A percentile compares a stretch with the other conserved stretches of the same genome.
phyloP scores from a whole-genome alignment of 495 filamentous ascomycete species.

The Chaetomium fimeti region DNA sequence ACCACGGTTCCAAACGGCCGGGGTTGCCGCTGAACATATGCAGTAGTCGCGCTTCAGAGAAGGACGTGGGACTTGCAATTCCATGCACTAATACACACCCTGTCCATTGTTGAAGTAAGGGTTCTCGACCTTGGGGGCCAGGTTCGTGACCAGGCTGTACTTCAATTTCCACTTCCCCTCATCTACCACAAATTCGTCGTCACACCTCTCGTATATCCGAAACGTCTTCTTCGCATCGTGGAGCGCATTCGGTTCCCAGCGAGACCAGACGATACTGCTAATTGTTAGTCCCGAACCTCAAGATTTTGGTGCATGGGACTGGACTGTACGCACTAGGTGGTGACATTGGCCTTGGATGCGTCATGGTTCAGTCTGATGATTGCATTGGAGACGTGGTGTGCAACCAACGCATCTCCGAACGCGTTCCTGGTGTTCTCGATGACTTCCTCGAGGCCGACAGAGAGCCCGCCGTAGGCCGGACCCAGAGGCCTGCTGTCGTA shows the following conservation, averaged over 20 bases:
- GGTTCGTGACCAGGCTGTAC: conserved; percentile 14
- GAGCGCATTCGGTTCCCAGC: conserved; percentile 13
- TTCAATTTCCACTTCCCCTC: conserved; percentile 17
- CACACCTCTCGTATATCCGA: conserved; percentile 12
- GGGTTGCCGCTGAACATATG: no score
- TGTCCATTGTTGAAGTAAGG: conserved; percentile 13
- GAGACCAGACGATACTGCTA: conserved; percentile 6
- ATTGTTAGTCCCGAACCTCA: background rate
- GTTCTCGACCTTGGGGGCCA: conserved; percentile 16
- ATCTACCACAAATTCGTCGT: conserved; percentile 13
- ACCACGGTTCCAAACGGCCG: no score
- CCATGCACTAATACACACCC: background rate
- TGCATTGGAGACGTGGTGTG: conserved; percentile 15
- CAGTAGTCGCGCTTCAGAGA: no score
- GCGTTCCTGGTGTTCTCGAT: conserved; percentile 8
- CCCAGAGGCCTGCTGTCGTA: conserved; percentile 16
- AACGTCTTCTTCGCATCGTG: conserved; percentile 12
- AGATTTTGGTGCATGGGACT: background rate
- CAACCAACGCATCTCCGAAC: conserved; percentile 12
- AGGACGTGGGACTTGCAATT: no score
- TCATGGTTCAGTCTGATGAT: conserved; percentile 10
- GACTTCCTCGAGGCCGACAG: conserved; percentile 14
- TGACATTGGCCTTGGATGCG: conserved; percentile 14
- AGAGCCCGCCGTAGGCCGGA: conserved; percentile 13
- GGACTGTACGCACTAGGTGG: conserved; percentile 12